Evolutionary conservation across 2,329 filamentous ascomycete species (phyloP), one percentile per base, ranked within the genome.

Genomic region (Pestalotiopsis sp.): DNA sequence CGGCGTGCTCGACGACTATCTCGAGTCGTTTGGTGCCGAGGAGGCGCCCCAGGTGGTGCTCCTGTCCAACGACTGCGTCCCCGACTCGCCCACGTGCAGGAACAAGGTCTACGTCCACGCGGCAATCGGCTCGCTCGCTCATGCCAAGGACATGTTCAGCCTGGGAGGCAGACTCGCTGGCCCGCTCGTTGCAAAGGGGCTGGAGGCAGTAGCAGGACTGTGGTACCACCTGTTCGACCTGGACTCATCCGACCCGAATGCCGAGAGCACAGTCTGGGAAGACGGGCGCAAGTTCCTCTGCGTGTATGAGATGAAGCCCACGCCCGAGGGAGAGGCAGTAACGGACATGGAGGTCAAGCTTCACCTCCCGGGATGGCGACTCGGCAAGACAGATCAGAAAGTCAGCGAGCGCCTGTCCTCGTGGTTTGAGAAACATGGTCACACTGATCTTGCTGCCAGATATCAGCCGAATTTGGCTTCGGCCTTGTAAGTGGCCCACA

Each of bases 301-400:
- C 45, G 45, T 52, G 17, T 52, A 52, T 1, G 45, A 52, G 45
- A 52, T 52, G 45, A 17, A n/a, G 7, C 17, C 45, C 45, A n/a
- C 45, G 45, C 45, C 27, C 27, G 27, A 31, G 27, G 13, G 31
- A 17, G 25, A 56, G 9, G 49, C 27, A 1, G 45, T n/a, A 5
- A 25, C 39, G n/a, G 49, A 70, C n/a, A 70, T 70, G 2, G 69
- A 70, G 25, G 67, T 67, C 14, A 70, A 70, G 49, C 20, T 70
- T 14, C 64, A 70, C 17, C 65, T 70, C 14, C 69, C 67, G 9
- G 41, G 11, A 11, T 20, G 20, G 25, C n/a, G 45, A 38, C 64
- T 70, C 36, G 69, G 64, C 3, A 58, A 66, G 7, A 70, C 64
- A 17, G 69, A 70, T 23, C 20, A 23, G 3, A 3, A 65, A 25